Base-by-base conservation (phyloP, 305 asterid species). In the Solanum hybrid region DNA sequence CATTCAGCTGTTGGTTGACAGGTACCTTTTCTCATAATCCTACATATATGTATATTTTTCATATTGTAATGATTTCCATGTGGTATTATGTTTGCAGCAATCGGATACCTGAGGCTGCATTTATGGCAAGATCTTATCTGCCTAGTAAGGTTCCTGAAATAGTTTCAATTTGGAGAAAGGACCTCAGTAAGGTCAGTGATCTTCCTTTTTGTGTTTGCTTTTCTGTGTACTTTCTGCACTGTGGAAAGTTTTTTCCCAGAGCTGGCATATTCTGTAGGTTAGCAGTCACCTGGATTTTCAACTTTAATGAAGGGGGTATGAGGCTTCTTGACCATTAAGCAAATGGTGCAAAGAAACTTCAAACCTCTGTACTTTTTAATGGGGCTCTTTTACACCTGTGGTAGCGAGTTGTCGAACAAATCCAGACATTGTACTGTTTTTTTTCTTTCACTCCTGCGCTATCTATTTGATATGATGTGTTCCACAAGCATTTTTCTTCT, bases 101-200 rank as follows among this genome's bases (percentile, higher is more conserved):
- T 87, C 99, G 99, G 91, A 94, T 98, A 95, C 99, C 99, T 85
- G 99, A 98, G 94, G 99, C 99, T 95, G 99, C 99, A 89, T 92
- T 98, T 92, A 98, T 98, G 99, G 99, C 99, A 46, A 96, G 99
- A 89, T 98, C 99, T 72, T 98, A 98, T 92, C 98, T 98, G 91
- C 99, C 99, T 78, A 98, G 98, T 94, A 98, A 96, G 94, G 99
- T 98, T 89, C 92, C 99, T 24, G 98, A 98, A 93, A 94, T 98
- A 51, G 99, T 98, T 56, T 94, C 95, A 77, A 95, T 97, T 40
- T 97, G 99, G 99, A 98, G 98, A 92, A 95, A 92, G 93, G 99
- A 98, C 94, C 98, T 98, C 81, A 94, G 90, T 88, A 95, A 96
- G 98, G 99, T 96, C 89, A 79, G 37, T 56, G 42, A 12, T 85